These are phyloP conservation scores for Venustampulla echinocandica DNA, from an alignment of 495 filamentous ascomycete species.

Conservation along the genomic window DNA sequence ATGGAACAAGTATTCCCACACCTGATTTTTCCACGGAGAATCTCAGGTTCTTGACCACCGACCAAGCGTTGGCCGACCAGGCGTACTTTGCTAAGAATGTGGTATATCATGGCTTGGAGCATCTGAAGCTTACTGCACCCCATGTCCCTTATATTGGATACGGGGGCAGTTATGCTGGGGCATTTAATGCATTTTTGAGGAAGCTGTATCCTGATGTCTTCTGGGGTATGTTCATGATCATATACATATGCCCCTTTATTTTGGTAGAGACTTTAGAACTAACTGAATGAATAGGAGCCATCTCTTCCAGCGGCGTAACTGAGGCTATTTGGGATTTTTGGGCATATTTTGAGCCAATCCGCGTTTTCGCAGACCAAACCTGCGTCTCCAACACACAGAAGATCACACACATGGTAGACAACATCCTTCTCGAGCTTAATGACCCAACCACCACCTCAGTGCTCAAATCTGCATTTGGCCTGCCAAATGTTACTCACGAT, in stretches of 20 bases:
- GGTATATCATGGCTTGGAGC: slow-evolving; percentile 54
- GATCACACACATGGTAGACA: slow-evolving; percentile 53
- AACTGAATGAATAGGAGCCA: slow-evolving; percentile 35
- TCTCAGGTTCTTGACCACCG: slow-evolving; percentile 65
- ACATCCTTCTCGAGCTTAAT: slow-evolving; percentile 48
- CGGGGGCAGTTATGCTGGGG: slow-evolving; percentile 68
- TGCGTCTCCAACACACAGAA: slow-evolving; percentile 50
- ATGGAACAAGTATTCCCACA: slow-evolving; percentile 53
- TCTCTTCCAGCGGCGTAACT: slow-evolving; percentile 63
- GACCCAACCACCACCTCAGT: slow-evolving; percentile 34
- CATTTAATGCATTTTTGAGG: slow-evolving; percentile 61
- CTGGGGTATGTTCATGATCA: slow-evolving; percentile 49
- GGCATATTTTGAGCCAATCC: slow-evolving; percentile 59
- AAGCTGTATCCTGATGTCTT: slow-evolving; percentile 60
- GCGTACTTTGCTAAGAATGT: slow-evolving; percentile 64
- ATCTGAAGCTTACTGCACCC: slow-evolving; percentile 47
- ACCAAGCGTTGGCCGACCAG: slow-evolving; percentile 64
- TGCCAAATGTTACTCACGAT: slow-evolving; percentile 46
- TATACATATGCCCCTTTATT: background rate
- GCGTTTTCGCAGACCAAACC: slow-evolving; percentile 36
- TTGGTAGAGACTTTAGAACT: background rate
- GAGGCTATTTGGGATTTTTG: slow-evolving; percentile 65
- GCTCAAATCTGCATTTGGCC: slow-evolving; percentile 53
- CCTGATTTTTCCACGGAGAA: slow-evolving; percentile 52
- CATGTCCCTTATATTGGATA: slow-evolving; percentile 59